Evolutionary conservation across 768 basidiomycete genomes (phyloP), one percentile per base, ranked within the genome.

Genomic region (Leucosporidium scottii): DNA sequence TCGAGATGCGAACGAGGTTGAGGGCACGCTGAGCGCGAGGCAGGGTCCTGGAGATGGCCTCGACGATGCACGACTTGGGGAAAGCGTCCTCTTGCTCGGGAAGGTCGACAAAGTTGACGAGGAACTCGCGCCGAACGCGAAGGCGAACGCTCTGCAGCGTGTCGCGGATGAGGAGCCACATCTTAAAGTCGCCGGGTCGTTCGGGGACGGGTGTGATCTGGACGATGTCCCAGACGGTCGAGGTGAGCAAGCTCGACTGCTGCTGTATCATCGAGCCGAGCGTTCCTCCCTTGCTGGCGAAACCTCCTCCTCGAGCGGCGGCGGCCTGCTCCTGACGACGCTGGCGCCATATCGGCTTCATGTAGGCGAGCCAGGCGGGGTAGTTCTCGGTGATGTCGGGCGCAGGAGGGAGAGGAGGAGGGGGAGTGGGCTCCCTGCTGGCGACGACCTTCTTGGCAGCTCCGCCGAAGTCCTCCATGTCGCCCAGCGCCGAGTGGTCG

Each of bases 111-210:
- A 94, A 82, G 75, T 97, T 93, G 66, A 98, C 82, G 78, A 94
- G 97, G 78, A 98, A 96, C 74, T 93, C 87, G 47, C 94, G 85
- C 4, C 90, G 87, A 54, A 99, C 87, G 3, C 92, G 85, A 23
- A 99, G 82, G 20, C 89, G 85, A 28, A 94, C 83, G 23, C 87
- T 81, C n/a, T 88, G 82, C 47, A 97, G 83, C 61, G 87, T 86
- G 17, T 84, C 83, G 59, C 91, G 88, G 36, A 91, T 85, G 0
- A 86, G 87, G 9, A 96, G 81, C 94, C 94, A 98, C 48, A 98
- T 78, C 25, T 85, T 83, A 78, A 88, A 97, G 27, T 91, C 87
- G 17, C 96, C 94, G 0, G 85, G 84, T 0, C 68, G 70, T 20
- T 64, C 72, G 27, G 62, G 49, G 23, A 71, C 62, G 56, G 74